These are phyloP conservation scores for Sonneratia alba DNA, from an alignment of 345 rosid genomes.

Conservation along the genomic window DNA sequence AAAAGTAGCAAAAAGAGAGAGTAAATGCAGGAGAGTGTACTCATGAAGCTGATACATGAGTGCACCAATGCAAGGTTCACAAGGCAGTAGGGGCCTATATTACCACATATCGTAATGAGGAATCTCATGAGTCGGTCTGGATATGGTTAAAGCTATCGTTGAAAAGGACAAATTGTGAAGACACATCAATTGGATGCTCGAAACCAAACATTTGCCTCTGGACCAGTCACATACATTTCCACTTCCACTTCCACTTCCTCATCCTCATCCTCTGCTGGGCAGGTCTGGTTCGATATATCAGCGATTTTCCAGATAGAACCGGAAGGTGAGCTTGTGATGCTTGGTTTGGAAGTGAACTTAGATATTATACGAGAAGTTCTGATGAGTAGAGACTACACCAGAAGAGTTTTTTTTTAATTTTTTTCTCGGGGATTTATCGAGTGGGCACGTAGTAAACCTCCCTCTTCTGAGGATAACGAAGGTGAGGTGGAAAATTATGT, in stretches of 20 bases:
- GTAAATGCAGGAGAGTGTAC: background rate
- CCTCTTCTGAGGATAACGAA: constrained; percentile 10
- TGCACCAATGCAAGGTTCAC: background rate
- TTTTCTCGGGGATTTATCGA: background rate
- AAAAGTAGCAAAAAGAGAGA: background rate
- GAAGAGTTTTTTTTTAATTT: background rate
- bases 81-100: background rate
- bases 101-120: background rate
- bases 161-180: constrained; percentile 6
- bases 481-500: constrained; percentile 14
- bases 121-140: constrained; percentile 8
- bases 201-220: background rate
- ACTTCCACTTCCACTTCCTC: background rate
- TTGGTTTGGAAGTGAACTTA: background rate
- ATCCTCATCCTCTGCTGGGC: background rate
- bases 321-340: background rate
- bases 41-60: background rate
- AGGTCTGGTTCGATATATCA: background rate
- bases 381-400: background rate
- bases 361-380: background rate
- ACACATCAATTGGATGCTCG: constrained; percentile 1
- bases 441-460: background rate
- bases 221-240: background rate
- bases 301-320: background rate
- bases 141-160: background rate